Conservation (phyloP, 2,329 filamentous ascomycete genomes). For the Sclerotinia sclerotiorum region DNA sequence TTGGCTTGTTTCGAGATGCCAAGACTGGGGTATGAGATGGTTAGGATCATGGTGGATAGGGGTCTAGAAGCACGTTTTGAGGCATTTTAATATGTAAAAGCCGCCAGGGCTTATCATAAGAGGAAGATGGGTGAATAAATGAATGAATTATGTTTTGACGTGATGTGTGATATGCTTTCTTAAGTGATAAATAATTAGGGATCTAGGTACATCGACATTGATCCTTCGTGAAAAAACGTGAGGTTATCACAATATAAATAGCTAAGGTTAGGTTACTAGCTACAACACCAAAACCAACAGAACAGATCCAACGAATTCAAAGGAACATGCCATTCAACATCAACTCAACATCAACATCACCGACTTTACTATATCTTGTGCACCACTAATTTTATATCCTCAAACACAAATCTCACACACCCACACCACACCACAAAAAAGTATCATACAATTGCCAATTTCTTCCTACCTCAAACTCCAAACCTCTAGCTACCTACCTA, state of each 20-base stretch:
- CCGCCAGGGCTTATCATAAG: neutral
- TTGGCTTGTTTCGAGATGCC: neutral
- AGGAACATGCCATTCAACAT: neutral
- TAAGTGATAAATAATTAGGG: neutral
- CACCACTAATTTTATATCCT: neutral
- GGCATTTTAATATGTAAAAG: neutral
- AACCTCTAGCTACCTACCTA: neutral
- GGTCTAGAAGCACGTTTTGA: neutral
- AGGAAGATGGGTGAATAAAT: neutral
- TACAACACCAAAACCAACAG: neutral
- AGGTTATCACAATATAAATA: neutral
- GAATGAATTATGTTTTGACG: neutral
- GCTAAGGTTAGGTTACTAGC: neutral
- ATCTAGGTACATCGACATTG: too few relatives aligned
- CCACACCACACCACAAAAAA: neutral
- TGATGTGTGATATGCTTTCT: neutral
- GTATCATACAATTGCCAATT: too few relatives aligned
- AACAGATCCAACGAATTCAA: neutral
- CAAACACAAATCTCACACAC: neutral
- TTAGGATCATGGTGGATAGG: neutral
- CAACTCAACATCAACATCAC: neutral
- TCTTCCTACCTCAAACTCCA: neutral
- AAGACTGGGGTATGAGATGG: neutral
- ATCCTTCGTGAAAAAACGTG: neutral
- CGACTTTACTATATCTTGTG: neutral